These are phyloP conservation scores for Hemerocallis citrina DNA, from an alignment of 106 monocot species.

Conservation along the genomic window DNA sequence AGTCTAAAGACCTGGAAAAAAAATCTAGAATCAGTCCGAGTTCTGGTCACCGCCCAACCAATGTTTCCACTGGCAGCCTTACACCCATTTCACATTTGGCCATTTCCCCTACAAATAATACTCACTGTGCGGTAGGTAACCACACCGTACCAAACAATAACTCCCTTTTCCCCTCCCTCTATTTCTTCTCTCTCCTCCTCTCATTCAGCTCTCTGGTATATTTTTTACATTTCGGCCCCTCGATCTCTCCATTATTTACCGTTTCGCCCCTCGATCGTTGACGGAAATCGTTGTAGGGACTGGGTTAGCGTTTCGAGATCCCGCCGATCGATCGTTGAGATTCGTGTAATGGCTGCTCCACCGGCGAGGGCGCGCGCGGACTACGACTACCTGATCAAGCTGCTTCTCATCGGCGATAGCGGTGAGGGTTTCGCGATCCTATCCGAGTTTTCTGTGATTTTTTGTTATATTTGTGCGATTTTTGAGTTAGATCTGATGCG, in stretches of 20 bases:
- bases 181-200: neutral
- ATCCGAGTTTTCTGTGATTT: neutral
- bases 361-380: constrained; percentile 82
- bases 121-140: neutral
- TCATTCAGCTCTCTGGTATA: neutral
- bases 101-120: neutral
- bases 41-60: neutral
- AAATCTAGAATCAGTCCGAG: neutral
- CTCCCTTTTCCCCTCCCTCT: neutral
- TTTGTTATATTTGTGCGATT: neutral
- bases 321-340: neutral
- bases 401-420: constrained; percentile 58
- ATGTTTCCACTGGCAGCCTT: neutral
- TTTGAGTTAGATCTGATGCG: too few species aligned
- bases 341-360: constrained; percentile 58
- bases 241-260: neutral
- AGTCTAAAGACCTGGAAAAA: too few species aligned
- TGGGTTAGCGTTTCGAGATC: constrained; percentile 3
- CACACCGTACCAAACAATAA: neutral
- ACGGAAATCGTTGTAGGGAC: neutral
- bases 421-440: constrained; percentile 20
- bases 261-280: neutral
- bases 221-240: neutral
- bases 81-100: too few species aligned
- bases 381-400: constrained; percentile 89